Base-by-base conservation (phyloP, 2,329 filamentous ascomycete genomes). In the Acephala macrosclerotiorum region DNA sequence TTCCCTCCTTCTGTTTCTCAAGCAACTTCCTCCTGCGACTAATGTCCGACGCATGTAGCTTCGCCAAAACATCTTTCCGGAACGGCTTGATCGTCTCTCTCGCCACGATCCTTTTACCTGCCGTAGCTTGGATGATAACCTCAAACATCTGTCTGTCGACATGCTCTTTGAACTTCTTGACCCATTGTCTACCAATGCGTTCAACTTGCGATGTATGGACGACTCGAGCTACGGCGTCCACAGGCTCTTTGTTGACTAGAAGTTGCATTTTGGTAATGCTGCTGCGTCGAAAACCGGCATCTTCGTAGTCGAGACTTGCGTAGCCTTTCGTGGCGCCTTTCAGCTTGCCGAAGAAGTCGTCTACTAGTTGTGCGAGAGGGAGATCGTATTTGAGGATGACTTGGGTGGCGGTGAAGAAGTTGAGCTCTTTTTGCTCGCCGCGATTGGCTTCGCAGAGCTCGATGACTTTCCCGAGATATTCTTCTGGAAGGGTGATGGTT, bases 121-220 rank as follows among this genome's bases (percentile, higher is more conserved):
- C 91, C 0, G 92, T 90, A 2, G 96, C 95, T 79, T 99, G 96
- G 69, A 99, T 98, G 63, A 98, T 84, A 25, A 99, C 89, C 80
- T 99, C 96, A 40, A 97, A 99, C 89, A 98, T 96, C 78, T 99
- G 96, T 20, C 96, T 85, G 74, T 97, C 92, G 22, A 99, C 95
- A 74, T 98, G 95, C 78, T 97, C 90, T 76, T 97, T 98, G 84
- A 99, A 98, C 79, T 97, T 97, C 47, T 87, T 89, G 6, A 97
- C 95, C 96, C 96, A 99, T 64, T 89, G 84, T 57, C 93, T 86
- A 4, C 94, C 96, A 5, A 97, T 83, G 20, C 92, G 85, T 35
- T 95, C 91, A 0, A 90, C 88, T 78, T 97, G 94, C 14, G 90
- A 93, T 42, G 84, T 81, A 74, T 99, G 96, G 45, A 98, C 87